Percentiles rank a stretch among this genome's conserved stretches.
These are phyloP conservation scores for Chrysophaeum taylorii DNA, from an alignment of 352 stramenopile genomes.

Conservation along the genomic window DNA sequence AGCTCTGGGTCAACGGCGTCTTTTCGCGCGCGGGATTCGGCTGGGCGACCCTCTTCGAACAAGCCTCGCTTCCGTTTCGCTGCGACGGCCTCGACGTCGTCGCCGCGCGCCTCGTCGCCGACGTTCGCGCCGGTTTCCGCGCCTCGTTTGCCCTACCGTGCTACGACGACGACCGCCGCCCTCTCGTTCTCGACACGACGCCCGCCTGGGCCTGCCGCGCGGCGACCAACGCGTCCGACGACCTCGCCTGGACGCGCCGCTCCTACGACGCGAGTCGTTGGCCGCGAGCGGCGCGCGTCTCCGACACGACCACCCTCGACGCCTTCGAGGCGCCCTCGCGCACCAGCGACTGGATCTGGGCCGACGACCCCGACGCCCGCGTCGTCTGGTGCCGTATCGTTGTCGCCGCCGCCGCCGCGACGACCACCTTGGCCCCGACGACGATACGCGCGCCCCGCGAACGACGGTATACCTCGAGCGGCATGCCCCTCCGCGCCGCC, in stretches of 20 bases:
- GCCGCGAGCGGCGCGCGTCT: neutral
- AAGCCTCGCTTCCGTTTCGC: neutral
- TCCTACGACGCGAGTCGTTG: neutral
- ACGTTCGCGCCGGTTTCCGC: neutral
- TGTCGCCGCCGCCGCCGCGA: neutral
- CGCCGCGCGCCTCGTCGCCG: neutral
- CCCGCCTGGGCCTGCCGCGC: neutral
- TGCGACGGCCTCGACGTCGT: neutral
- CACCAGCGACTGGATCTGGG: neutral
- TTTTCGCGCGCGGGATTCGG: neutral
- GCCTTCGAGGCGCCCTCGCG: neutral
- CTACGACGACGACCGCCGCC: too few relatives aligned
- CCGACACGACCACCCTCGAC: neutral
- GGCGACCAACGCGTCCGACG: neutral
- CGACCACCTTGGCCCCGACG: neutral
- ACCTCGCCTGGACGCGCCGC: neutral
- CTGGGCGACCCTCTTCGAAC: neutral
- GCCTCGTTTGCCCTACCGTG: neutral
- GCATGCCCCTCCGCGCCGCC: neutral
- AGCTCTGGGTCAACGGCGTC: conserved; percentile 10
- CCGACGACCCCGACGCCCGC: neutral
- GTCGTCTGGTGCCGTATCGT: neutral
- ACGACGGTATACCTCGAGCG: neutral
- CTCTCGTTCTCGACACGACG: neutral
- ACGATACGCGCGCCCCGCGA: neutral